Conservation (phyloP, 192 early-diverging fungal genomes). For the Podila verticillata region DNA sequence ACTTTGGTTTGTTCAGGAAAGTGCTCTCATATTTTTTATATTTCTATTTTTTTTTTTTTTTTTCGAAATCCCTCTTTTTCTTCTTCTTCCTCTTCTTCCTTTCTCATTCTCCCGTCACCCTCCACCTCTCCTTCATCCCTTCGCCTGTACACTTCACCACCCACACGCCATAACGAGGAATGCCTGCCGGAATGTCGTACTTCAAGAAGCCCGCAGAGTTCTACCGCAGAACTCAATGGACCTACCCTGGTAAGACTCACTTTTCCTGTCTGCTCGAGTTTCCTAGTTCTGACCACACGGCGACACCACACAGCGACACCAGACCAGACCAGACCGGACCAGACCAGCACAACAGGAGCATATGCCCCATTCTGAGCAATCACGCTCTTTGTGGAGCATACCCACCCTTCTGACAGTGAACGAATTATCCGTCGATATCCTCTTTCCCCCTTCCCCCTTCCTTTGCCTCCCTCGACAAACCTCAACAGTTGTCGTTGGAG, state of each 20-base stretch:
- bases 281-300: not conserved
- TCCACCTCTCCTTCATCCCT: not conserved
- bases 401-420: too few species aligned
- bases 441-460: too few species aligned
- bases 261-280: not conserved
- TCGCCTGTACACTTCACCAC: not conserved
- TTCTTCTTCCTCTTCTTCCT: not conserved
- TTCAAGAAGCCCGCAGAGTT: constrained; percentile 28
- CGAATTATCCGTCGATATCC: too few species aligned
- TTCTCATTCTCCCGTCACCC: not conserved
- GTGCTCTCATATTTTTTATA: constrained; percentile 1
- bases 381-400: too few species aligned
- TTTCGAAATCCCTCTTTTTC: not conserved
- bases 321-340: too few species aligned
- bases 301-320: too few species aligned
- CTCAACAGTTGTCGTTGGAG: too few species aligned
- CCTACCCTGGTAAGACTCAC: constrained; percentile 40
- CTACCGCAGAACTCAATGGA: constrained; percentile 31
- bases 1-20: not conserved
- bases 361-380: too few species aligned
- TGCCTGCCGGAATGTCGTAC: not conserved
- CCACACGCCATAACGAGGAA: not conserved
- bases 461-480: too few species aligned
- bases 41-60: not conserved
- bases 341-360: too few species aligned